phyloP scores from a whole-genome alignment of 169 alveolate species.

The Eimeria sp. region DNA sequence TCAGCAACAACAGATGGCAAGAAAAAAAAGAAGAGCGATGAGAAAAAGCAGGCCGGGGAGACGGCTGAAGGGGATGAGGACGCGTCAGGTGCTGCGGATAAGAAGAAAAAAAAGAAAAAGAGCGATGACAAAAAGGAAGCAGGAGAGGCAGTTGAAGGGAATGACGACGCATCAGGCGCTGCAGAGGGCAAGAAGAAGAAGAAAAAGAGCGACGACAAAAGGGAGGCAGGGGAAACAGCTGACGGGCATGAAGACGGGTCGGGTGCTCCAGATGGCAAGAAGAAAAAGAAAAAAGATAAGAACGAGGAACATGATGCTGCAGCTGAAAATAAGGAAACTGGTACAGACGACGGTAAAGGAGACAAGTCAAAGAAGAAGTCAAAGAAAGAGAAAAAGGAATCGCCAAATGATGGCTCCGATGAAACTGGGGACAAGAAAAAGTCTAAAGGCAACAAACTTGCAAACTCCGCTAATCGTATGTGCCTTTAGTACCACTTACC shows the following conservation, averaged over 20 bases:
- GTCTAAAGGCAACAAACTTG: slow-evolving; percentile 1
- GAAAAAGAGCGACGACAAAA: slow-evolving; percentile 5
- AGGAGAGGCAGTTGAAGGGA: background rate
- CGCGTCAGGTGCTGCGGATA: background rate
- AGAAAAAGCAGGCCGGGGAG: background rate
- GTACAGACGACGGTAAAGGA: background rate
- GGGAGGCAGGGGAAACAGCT: background rate
- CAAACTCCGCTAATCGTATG: slow-evolving; percentile 30
- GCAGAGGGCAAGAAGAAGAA: slow-evolving; percentile 40
- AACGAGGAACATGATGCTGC: background rate
- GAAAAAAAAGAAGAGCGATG: slow-evolving; percentile 9
- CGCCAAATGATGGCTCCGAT: background rate
- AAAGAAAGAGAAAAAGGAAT: slow-evolving; percentile 1
- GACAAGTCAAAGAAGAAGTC: slow-evolving; percentile 54
- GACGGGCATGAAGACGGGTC: background rate
- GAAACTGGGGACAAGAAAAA: slow-evolving; percentile 18
- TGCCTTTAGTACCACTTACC: background rate
- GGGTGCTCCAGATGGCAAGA: slow-evolving; percentile 36
- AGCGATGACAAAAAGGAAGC: slow-evolving; percentile 8
- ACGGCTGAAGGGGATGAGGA: background rate
- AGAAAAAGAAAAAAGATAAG: slow-evolving; percentile 37
- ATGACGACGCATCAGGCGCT: background rate
- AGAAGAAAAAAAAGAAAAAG: background rate
- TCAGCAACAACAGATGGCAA: background rate
- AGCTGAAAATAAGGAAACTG: slow-evolving; percentile 3